Evolutionary conservation across 768 basidiomycete genomes (phyloP).

Genomic region (Russula brevipes): DNA sequence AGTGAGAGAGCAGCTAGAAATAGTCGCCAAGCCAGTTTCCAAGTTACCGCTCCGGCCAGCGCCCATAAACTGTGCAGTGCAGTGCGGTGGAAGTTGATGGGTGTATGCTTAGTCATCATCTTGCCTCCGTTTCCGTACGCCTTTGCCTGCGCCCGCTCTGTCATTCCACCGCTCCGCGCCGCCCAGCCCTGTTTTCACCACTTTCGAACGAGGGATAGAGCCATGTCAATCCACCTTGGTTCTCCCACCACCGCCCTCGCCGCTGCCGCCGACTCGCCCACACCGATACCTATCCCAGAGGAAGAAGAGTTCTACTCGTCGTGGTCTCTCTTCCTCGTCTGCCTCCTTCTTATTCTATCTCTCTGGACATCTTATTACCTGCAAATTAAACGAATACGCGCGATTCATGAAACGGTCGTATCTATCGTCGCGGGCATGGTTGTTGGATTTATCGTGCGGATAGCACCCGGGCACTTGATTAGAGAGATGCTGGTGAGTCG

Average conservation of each 20-base stretch:
- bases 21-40: too few relatives aligned
- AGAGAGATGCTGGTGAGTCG: conserved; percentile 91
- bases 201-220: not conserved
- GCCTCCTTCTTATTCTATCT: conserved; percentile 87
- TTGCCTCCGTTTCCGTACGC: not conserved
- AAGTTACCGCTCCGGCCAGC: too few relatives aligned
- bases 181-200: not conserved
- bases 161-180: not conserved
- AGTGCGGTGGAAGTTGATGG: not conserved
- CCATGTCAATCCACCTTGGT: conserved; percentile 21
- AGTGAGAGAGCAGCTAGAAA: too few relatives aligned
- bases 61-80: too few relatives aligned
- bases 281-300: conserved; percentile 35
- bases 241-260: conserved; percentile 3
- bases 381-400: conserved; percentile 92
- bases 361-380: conserved; percentile 97
- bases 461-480: conserved; percentile 91
- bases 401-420: conserved; percentile 93
- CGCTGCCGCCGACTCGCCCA: conserved; percentile 18
- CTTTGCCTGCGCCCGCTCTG: too few relatives aligned
- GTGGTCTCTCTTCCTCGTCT: conserved; percentile 91
- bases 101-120: not conserved
- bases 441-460: conserved; percentile 84
- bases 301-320: conserved; percentile 90
- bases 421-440: conserved; percentile 95